Conservation (phyloP, 139 green algal species). For the Mesotaenium endlicherianum region DNA sequence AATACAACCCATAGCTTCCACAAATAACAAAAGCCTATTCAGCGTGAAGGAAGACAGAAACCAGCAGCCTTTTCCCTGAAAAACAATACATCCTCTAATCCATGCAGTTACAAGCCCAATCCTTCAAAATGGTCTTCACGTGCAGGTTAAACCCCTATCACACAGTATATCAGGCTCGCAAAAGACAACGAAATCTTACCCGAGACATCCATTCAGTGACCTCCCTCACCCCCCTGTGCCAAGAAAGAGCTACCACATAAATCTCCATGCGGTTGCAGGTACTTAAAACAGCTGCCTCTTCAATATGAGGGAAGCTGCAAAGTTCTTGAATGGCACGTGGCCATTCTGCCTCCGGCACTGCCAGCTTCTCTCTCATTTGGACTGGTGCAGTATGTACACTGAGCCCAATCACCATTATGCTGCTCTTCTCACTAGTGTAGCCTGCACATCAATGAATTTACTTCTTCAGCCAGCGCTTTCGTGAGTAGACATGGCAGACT, state of each 20-base stretch:
- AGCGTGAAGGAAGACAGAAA: too few relatives aligned
- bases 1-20: too few relatives aligned
- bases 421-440: constrained; percentile 73
- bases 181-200: too few relatives aligned
- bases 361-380: constrained; percentile 95
- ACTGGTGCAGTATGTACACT: constrained; percentile 94
- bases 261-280: constrained; percentile 99
- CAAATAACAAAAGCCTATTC: too few relatives aligned
- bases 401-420: constrained; percentile 93
- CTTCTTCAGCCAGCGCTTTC: neutral
- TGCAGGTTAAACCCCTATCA: too few relatives aligned
- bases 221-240: constrained; percentile 89
- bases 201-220: constrained; percentile 97
- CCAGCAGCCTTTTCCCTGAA: too few relatives aligned
- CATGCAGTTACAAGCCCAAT: neutral
- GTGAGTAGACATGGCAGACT: neutral
- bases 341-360: constrained; percentile 92
- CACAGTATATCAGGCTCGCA: too few relatives aligned
- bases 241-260: constrained; percentile 92
- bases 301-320: constrained; percentile 88
- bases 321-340: constrained; percentile 91
- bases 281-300: constrained; percentile 94
- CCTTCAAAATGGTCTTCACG: too few relatives aligned
- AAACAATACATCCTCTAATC: too few relatives aligned
- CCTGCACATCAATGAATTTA: constrained; percentile 17